These are phyloP conservation scores for Umbelopsis sp. DNA, from an alignment of 192 early-diverging fungal genomes.

Conservation along the genomic window DNA sequence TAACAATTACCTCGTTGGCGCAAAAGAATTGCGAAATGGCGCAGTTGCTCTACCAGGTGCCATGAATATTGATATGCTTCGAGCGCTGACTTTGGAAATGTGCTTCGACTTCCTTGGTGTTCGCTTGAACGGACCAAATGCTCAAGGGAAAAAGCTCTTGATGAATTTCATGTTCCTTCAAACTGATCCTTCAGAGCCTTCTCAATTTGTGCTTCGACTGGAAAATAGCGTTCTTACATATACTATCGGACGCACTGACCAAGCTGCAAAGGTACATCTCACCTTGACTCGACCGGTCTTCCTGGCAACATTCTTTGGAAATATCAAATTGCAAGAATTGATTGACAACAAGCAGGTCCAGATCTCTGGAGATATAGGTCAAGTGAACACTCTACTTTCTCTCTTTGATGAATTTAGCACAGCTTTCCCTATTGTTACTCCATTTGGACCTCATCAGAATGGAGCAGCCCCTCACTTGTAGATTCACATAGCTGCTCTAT, in stretches of 20 bases:
- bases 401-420: not conserved
- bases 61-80: not conserved
- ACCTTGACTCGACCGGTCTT: not conserved
- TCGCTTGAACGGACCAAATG: not conserved
- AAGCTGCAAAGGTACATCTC: not conserved
- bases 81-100: constrained; percentile 1
- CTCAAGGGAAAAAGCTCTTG: not conserved
- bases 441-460: no score
- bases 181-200: not conserved
- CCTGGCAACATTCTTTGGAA: not conserved
- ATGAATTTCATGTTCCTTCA: not conserved
- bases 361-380: not conserved
- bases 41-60: not conserved
- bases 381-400: not conserved
- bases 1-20: not conserved
- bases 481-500: no score
- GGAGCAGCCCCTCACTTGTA: no score
- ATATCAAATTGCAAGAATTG: not conserved
- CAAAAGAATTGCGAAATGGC: not conserved
- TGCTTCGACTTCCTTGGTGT: not conserved
- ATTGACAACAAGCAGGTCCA: not conserved
- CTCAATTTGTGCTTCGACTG: not conserved
- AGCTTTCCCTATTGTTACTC: not conserved
- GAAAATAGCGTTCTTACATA: constrained; percentile 1
- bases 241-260: not conserved